Base-by-base conservation (phyloP, 208 protist species). In the Spongospora subterranea region DNA sequence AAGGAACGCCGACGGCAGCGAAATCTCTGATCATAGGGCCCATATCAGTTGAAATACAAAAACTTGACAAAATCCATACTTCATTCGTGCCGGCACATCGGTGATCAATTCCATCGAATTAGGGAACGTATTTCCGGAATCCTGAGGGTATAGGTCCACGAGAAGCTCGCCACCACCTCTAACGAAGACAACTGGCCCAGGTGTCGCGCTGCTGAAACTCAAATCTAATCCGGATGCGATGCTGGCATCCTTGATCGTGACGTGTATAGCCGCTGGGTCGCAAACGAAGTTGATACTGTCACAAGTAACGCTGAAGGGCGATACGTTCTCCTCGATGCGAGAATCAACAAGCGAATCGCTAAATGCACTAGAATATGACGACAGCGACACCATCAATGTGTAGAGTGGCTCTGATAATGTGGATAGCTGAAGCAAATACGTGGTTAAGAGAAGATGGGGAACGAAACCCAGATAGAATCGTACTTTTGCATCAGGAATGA, bases 101-200 rank as follows among this genome's bases (percentile, higher is more conserved):
- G 13, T 13, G n/a, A 43, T 17, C 6, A 20, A 35, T 17, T 82
- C 17, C 71, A 82, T 35, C 13, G 50, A 60, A 60, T 60, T 60
- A 60, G 50, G 50, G 24, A 60, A 60, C 24, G 50, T 60, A 24
- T 6, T 60, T 60, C 50, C 50, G 24, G 6, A 6, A 60, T 60
- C 50, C 24, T 60, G 13, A 6, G 50, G 24, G 24, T 60, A 82
- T 20, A 82, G 71, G 35, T 45, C 35, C 6, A 17, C 13, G n/a
- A 82, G 71, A 82, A 43, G 6, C 17, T 82, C n/a, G 71, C 17
- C 6, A 40, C 35, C n/a, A 39, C 35, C n/a, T 82, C 35, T 35
- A 43, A 82, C 71, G 35, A 82, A 82, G n/a, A 43, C n/a, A 35
- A 82, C n/a, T 45, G 71, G 71, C 6, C 71, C 71, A 82, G 71